Evolutionary conservation across 345 rosid species (phyloP).

Genomic region (Rhizophora mangle): DNA sequence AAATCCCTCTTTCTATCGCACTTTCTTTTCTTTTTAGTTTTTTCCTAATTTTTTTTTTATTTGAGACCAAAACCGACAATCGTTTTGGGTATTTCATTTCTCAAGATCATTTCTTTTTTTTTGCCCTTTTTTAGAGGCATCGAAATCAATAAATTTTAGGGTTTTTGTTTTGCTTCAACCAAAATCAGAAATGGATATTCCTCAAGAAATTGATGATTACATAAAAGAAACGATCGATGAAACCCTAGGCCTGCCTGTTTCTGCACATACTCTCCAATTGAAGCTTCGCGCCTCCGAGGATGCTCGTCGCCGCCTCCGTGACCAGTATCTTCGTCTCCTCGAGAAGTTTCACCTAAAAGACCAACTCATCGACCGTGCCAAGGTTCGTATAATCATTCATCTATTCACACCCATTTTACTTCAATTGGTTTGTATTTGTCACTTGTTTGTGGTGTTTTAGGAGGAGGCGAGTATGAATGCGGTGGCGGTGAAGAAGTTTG

Average conservation of each 20-base stretch:
- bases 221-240: conserved; percentile 66
- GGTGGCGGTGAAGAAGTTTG: conserved; percentile 76
- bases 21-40: neutral
- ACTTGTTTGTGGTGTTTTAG: conserved; percentile 26
- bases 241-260: conserved; percentile 61
- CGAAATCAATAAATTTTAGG: no score
- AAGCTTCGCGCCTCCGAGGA: conserved; percentile 61
- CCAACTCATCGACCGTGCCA: conserved; percentile 48
- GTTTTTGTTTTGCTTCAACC: neutral
- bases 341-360: conserved; percentile 57
- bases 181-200: conserved; percentile 37
- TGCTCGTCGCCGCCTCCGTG: conserved; percentile 46
- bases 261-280: conserved; percentile 44
- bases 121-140: no score
- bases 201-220: conserved; percentile 51
- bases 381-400: conserved; percentile 35
- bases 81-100: no score
- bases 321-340: conserved; percentile 37
- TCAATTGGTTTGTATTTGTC: neutral
- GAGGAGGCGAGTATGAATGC: conserved; percentile 77
- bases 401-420: neutral
- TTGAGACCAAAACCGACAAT: no score
- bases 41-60: no score
- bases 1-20: neutral
- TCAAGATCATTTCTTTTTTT: no score